These are phyloP conservation scores for Westerdykella aurantiaca DNA, from an alignment of 2,329 filamentous ascomycete genomes.

Conservation along the genomic window DNA sequence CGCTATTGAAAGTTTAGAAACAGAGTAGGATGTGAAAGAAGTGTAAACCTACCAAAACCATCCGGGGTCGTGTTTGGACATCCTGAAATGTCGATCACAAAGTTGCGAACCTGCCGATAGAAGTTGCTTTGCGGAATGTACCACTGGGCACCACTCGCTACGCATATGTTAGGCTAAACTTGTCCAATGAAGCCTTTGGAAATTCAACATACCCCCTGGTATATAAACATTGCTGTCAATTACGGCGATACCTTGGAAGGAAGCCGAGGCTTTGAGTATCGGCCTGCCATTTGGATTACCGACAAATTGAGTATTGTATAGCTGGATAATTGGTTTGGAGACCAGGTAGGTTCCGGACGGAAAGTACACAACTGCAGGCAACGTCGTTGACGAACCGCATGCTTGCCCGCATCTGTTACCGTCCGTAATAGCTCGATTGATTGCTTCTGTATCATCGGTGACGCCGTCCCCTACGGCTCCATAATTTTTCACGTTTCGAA, in stretches of 20 bases:
- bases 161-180: no score
- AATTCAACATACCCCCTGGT: constrained; percentile 11
- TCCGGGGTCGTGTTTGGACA: constrained; percentile 35
- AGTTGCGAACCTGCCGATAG: constrained; percentile 56
- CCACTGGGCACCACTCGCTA: constrained; percentile 42
- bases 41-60: no score
- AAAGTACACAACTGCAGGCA: constrained; percentile 49
- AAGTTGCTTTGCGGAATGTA: constrained; percentile 54
- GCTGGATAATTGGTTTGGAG: constrained; percentile 50
- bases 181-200: constrained; percentile 20
- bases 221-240: constrained; percentile 50
- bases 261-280: constrained; percentile 45
- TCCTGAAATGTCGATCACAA: constrained; percentile 49
- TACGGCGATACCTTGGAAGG: constrained; percentile 49
- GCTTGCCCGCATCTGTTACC: constrained; percentile 40
- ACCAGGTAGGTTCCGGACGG: constrained; percentile 52
- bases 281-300: constrained; percentile 52
- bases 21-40: constrained; percentile 4
- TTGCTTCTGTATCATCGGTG: constrained; percentile 48
- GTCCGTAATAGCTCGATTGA: constrained; percentile 37
- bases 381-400: constrained; percentile 40
- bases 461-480: constrained; percentile 35
- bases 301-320: constrained; percentile 56
- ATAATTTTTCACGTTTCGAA: constrained; percentile 41
- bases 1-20: constrained; percentile 13